A percentile compares a stretch with the other conserved stretches of the same genome.
These are phyloP conservation scores for Cicer bijugum DNA, from an alignment of 306 rosid genomes.

Conservation along the genomic window DNA sequence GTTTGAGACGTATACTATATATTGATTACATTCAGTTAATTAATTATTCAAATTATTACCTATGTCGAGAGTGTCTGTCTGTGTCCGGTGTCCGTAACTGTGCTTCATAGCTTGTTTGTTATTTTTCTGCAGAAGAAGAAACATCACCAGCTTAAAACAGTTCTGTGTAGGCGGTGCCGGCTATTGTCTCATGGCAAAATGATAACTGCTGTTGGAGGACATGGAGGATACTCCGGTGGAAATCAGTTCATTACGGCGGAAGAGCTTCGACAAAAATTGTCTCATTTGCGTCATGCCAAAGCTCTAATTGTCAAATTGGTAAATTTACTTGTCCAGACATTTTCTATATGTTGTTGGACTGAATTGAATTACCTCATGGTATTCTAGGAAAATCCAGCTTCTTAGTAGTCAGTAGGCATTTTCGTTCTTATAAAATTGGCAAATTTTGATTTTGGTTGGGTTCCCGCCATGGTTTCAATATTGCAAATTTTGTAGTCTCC, in stretches of 20 bases:
- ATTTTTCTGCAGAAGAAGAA: conserved; percentile 76
- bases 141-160: conserved; percentile 84
- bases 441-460: not conserved
- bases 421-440: not conserved
- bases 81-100: too few species aligned
- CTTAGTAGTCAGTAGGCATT: not conserved
- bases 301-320: conserved; percentile 86
- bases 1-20: too few species aligned
- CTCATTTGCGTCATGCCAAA: conserved; percentile 76
- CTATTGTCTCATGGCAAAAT: conserved; percentile 88
- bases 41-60: too few species aligned
- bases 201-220: conserved; percentile 98
- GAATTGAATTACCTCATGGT: conserved; percentile 23
- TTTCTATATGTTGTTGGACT: conserved; percentile 16
- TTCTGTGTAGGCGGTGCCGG: conserved; percentile 81
- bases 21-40: too few species aligned
- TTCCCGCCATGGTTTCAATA: not conserved
- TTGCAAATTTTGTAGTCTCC: too few species aligned
- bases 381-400: not conserved
- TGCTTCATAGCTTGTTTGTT: not conserved
- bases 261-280: conserved; percentile 80
- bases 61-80: too few species aligned
- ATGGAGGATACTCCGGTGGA: conserved; percentile 92
- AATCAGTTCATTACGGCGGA: conserved; percentile 79
- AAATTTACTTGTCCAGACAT: conserved; percentile 10